Base-by-base conservation (phyloP, 352 stramenopile species). In the Globisporangium iwayamae region DNA sequence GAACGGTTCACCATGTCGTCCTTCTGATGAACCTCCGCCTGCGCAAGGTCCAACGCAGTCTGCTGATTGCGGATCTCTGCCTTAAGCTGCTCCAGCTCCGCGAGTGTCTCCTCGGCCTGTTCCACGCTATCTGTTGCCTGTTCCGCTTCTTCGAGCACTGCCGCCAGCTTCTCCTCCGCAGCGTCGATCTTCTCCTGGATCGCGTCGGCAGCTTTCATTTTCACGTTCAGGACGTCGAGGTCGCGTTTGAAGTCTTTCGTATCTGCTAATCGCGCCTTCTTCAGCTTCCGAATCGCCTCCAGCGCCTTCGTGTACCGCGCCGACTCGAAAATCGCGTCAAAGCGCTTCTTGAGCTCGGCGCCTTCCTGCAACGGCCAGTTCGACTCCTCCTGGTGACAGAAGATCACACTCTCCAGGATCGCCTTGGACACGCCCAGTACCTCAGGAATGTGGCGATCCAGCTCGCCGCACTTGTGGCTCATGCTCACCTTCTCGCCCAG, bases 261-360 rank as follows among this genome's bases (percentile, higher is more conserved):
- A 57, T 91, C 72, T 0, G 74, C 62, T 2, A 70, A 41, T 18
- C 84, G 56, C n/a, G 91, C 90, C 65, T 98, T 98, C 56, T 96
- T 96, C 28, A 94, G 74, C 60, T 98, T 98, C 22, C 90, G 81
- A 65, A 99, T 98, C 0, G 90, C 93, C 34, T 99, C 97, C 18
- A 99, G 78, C 0, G 98, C 97, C 69, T 99, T 99, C 8, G 96
- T 98, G 74, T 99, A 99, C 20, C 96, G 75, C 1, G 96, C 97
- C 7, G 94, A 98, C 78, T 99, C 98, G 67, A 99, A 99, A 56
- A 99, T 99, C 67, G 99, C 97, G 76, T 99, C 98, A 70, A 99
- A 99, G 34, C 96, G 83, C 72, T 99, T 99, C 81, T 99, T 99
- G 5, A 99, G 76, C 58, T 98, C 94, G 0, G 91, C 89, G 16